These are phyloP conservation scores for Hypocreales sp. DNA, from an alignment of 2,329 filamentous ascomycete species.

Conservation along the genomic window DNA sequence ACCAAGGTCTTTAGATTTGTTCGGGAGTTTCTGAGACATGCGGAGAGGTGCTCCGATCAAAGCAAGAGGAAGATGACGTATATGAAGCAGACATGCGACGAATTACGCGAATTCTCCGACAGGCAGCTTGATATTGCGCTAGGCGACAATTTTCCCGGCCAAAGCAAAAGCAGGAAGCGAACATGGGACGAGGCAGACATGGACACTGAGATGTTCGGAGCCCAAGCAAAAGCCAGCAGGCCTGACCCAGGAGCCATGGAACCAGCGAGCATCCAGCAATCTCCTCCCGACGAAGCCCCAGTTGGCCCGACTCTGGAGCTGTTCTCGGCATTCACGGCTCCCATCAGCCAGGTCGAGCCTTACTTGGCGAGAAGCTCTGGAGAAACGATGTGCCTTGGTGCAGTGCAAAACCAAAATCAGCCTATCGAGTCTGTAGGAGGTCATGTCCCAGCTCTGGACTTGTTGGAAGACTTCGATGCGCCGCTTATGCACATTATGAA, in stretches of 20 bases:
- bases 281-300: too few species aligned
- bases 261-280: too few species aligned
- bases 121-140: constrained; percentile 1
- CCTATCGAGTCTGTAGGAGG: not conserved
- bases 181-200: not conserved
- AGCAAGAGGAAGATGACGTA: constrained; percentile 1
- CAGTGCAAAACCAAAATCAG: not conserved
- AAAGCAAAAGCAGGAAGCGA: not conserved
- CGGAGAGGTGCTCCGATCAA: constrained; percentile 1
- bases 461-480: constrained; percentile 1
- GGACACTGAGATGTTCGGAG: not conserved
- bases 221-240: not conserved
- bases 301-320: too few species aligned
- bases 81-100: constrained; percentile 1
- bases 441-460: not conserved
- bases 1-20: constrained; percentile 1
- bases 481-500: constrained; percentile 1
- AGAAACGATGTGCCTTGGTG: too few species aligned
- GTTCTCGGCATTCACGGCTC: too few species aligned
- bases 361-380: too few species aligned
- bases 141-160: too few species aligned
- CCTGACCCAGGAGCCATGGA: not conserved
- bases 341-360: too few species aligned
- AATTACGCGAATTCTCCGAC: not conserved
- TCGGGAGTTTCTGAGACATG: not conserved